phyloP scores from a whole-genome alignment of 139 green algal species.

The Astrephomene gubernaculifera region DNA sequence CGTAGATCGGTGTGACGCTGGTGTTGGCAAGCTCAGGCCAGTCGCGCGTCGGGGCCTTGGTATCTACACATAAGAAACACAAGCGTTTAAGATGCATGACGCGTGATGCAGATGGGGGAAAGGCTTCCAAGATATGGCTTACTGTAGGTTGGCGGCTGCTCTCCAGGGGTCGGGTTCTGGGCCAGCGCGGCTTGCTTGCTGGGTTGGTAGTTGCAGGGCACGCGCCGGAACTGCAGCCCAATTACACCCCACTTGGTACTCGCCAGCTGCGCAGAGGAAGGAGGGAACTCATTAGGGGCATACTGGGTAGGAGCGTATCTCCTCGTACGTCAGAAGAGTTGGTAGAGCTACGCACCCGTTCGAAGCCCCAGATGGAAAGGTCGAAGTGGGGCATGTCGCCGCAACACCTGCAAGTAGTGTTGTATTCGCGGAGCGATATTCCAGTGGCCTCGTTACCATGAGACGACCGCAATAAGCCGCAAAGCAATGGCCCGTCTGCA shows the following conservation, averaged over 20 bases:
- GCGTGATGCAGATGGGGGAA: too few relatives aligned
- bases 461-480: too few relatives aligned
- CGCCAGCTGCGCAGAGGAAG: constrained; percentile 17
- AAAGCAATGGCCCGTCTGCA: too few relatives aligned
- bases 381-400: constrained; percentile 54
- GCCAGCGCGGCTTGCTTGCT: background rate
- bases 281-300: background rate
- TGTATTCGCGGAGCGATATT: too few relatives aligned
- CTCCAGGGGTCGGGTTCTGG: constrained; percentile 30
- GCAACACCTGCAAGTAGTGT: constrained; percentile 37
- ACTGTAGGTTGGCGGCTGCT: constrained; percentile 9
- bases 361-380: constrained; percentile 50
- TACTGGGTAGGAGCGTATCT: background rate
- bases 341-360: constrained; percentile 18
- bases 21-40: constrained; percentile 1
- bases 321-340: background rate
- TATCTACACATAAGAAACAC: too few relatives aligned
- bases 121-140: too few relatives aligned
- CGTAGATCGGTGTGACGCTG: background rate
- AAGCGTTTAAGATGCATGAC: too few relatives aligned
- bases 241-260: constrained; percentile 52
- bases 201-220: constrained; percentile 43
- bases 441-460: too few relatives aligned
- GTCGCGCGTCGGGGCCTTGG: too few relatives aligned
- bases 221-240: constrained; percentile 38